phyloP scores from a whole-genome alignment of 2,329 filamentous ascomycete species.

The Epichloe scottii region DNA sequence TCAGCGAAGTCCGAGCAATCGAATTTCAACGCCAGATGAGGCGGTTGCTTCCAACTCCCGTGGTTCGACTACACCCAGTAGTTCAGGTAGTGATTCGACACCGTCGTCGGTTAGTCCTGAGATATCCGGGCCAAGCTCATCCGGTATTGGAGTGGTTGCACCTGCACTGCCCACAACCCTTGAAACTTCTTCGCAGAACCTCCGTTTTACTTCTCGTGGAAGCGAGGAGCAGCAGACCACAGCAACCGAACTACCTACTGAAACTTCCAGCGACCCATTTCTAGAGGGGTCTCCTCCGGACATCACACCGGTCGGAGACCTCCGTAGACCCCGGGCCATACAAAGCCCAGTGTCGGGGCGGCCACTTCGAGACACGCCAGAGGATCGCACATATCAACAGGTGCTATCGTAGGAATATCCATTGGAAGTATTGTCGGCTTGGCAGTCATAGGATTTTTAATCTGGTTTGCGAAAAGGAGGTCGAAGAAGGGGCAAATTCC shows the following conservation, averaged over 20 bases:
- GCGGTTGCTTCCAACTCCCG: neutral
- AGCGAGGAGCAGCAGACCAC: neutral
- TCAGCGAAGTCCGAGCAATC: neutral
- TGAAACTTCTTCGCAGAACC: neutral
- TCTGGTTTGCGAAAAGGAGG: conserved; percentile 36
- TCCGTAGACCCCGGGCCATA: neutral
- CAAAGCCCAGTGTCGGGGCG: neutral
- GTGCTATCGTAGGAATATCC: conserved; percentile 37
- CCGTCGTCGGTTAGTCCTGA: neutral
- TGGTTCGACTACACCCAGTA: neutral
- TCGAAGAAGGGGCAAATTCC: conserved; percentile 12
- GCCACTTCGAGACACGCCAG: neutral
- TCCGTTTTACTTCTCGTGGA: neutral
- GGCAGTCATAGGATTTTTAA: conserved; percentile 31
- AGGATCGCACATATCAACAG: conserved; percentile 8
- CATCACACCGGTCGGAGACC: neutral
- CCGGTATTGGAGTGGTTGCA: neutral
- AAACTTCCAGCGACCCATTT: neutral
- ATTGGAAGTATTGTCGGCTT: conserved; percentile 32
- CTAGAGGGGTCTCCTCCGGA: neutral
- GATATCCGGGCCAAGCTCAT: neutral
- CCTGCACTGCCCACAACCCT: neutral
- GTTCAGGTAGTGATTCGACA: neutral
- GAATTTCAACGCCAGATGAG: neutral
- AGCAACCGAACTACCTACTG: neutral